A percentile compares a stretch with the other conserved stretches of the same genome.
These are phyloP conservation scores for Platismatia glauca DNA, from an alignment of 495 filamentous ascomycete genomes.

Conservation along the genomic window DNA sequence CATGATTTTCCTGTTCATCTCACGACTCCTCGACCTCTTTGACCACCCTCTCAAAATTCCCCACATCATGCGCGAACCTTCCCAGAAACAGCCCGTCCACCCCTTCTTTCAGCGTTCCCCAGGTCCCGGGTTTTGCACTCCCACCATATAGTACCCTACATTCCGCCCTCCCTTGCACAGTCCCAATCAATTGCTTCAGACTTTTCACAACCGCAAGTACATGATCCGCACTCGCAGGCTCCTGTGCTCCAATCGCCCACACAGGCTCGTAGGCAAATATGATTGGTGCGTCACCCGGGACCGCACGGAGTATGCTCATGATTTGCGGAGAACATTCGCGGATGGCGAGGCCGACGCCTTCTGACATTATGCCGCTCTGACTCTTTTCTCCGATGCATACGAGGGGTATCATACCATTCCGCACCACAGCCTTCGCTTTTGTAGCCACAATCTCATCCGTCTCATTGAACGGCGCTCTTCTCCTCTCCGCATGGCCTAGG, in stretches of 20 bases:
- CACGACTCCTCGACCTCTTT: constrained; percentile 49
- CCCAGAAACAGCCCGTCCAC: constrained; percentile 81
- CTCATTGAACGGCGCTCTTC: constrained; percentile 56
- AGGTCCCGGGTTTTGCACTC: constrained; percentile 69
- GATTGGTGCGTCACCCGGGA: constrained; percentile 54
- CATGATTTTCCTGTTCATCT: not conserved
- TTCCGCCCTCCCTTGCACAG: constrained; percentile 34
- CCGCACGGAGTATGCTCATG: constrained; percentile 46
- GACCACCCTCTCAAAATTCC: constrained; percentile 57
- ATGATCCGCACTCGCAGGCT: constrained; percentile 64
- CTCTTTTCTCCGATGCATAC: constrained; percentile 68
- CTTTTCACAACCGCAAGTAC: constrained; percentile 60
- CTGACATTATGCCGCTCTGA: constrained; percentile 38
- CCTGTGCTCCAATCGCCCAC: constrained; percentile 72
- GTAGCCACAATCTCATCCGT: constrained; percentile 51
- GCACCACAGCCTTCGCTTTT: constrained; percentile 58
- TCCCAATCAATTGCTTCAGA: constrained; percentile 40
- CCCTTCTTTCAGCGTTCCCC: constrained; percentile 51
- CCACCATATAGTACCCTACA: constrained; percentile 71
- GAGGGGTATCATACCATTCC: constrained; percentile 65
- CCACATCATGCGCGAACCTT: constrained; percentile 67
- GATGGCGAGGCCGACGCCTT: constrained; percentile 49
- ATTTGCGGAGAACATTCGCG: constrained; percentile 58
- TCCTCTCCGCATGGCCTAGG: constrained; percentile 70
- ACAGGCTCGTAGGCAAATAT: constrained; percentile 84